phyloP scores from a whole-genome alignment of 78 protist genomes.

The Dictyostelium brefeldianum region DNA sequence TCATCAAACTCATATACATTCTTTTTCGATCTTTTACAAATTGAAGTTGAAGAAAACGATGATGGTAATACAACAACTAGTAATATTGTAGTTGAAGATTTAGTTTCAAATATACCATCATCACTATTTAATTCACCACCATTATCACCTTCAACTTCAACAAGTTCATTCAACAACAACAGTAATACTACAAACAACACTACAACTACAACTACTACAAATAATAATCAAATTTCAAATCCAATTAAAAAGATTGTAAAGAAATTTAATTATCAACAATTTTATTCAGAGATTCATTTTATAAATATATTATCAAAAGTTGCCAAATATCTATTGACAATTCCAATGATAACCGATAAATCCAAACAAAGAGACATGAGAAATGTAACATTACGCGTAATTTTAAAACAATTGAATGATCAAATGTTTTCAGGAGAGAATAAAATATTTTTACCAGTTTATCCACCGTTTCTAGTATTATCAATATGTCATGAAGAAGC shows the following conservation, averaged over 20 bases:
- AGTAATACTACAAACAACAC: not conserved
- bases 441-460: slow-evolving; percentile 39
- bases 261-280: slow-evolving; percentile 25
- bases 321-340: slow-evolving; percentile 31
- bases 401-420: slow-evolving; percentile 61
- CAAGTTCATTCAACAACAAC: not conserved
- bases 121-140: not conserved
- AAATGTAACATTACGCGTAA: slow-evolving; percentile 47
- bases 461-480: slow-evolving; percentile 52
- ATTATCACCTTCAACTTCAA: slow-evolving; percentile 26
- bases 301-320: slow-evolving; percentile 57
- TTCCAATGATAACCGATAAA: slow-evolving; percentile 30
- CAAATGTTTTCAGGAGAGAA: slow-evolving; percentile 25
- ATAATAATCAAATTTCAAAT: not conserved
- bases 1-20: slow-evolving; percentile 24
- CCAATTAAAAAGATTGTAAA: slow-evolving; percentile 19
- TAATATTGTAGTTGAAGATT: too few species aligned
- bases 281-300: slow-evolving; percentile 60
- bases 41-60: not conserved
- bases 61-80: not conserved
- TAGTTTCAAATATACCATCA: not conserved
- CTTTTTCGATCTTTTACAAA: slow-evolving; percentile 20
- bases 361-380: slow-evolving; percentile 24
- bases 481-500: slow-evolving; percentile 44
- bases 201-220: not conserved